Conservation (phyloP, 345 rosid species). For the Citrus cavaleriei region DNA sequence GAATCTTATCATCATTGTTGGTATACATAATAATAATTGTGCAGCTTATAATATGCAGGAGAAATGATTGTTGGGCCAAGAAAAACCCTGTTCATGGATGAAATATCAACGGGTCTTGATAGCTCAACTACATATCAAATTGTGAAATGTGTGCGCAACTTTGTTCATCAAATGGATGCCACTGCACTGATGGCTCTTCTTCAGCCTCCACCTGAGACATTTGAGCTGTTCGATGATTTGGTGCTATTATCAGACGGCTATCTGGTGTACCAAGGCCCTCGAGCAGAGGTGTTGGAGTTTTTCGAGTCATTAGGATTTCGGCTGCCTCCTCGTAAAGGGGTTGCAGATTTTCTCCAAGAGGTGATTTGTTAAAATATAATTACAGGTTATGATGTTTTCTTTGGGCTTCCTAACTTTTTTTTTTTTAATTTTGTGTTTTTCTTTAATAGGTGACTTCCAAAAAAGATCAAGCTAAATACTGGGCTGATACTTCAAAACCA, state of each 20-base stretch:
- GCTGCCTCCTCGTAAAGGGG: slow-evolving; percentile 75
- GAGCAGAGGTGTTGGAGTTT: slow-evolving; percentile 62
- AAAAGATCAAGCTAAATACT: slow-evolving; percentile 95
- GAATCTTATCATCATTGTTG: background rate
- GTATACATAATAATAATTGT: background rate
- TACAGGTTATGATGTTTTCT: slow-evolving; percentile 9
- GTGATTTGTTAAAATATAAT: slow-evolving; percentile 30
- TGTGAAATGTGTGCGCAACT: slow-evolving; percentile 74
- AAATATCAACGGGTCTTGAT: slow-evolving; percentile 65
- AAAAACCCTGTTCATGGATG: slow-evolving; percentile 68
- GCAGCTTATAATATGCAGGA: slow-evolving; percentile 28
- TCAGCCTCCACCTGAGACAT: slow-evolving; percentile 98
- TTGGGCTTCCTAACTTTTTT: slow-evolving; percentile 2
- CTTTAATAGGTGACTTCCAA: slow-evolving; percentile 72
- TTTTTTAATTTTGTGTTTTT: background rate
- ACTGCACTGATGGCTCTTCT: slow-evolving; percentile 92
- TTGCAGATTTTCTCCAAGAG: slow-evolving; percentile 99
- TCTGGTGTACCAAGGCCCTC: slow-evolving; percentile 82
- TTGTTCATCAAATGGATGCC: slow-evolving; percentile 87
- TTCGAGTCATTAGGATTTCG: slow-evolving; percentile 83
- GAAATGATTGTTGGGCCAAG: slow-evolving; percentile 72
- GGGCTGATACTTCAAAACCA: slow-evolving; percentile 81
- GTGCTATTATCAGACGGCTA: slow-evolving; percentile 79
- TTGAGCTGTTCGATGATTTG: slow-evolving; percentile 84
- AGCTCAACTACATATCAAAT: slow-evolving; percentile 71